These are phyloP conservation scores for Pestalotiopsis sp. DNA, from an alignment of 2,329 filamentous ascomycete species.

Conservation along the genomic window DNA sequence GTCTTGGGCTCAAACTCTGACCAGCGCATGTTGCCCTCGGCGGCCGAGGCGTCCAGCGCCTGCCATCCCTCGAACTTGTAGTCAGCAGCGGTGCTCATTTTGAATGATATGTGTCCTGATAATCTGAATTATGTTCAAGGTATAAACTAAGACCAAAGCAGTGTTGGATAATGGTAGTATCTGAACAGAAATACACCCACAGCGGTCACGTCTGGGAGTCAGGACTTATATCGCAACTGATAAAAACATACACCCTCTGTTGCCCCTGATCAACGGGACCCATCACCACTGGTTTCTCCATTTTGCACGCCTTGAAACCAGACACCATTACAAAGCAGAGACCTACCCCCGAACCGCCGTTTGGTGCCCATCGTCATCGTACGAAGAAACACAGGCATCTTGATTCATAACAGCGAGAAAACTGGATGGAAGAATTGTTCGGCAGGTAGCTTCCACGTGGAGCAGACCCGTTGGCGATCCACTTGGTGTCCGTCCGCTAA, in stretches of 20 bases:
- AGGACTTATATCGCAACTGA: neutral
- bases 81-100: constrained; percentile 5
- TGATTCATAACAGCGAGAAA: neutral
- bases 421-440: neutral
- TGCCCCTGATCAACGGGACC: neutral
- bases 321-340: constrained; percentile 3
- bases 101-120: neutral
- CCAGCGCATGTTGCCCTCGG: constrained; percentile 21
- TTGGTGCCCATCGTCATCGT: neutral
- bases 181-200: neutral
- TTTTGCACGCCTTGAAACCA: neutral
- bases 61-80: constrained; percentile 23
- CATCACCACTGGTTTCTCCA: neutral
- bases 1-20: constrained; percentile 44
- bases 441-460: neutral
- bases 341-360: neutral
- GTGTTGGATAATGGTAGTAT: neutral
- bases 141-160: no score
- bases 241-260: neutral
- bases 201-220: neutral
- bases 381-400: neutral
- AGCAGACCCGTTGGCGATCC: neutral
- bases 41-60: constrained; percentile 16
- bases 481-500: constrained; percentile 2
- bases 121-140: no score